A percentile compares a stretch with the other conserved stretches of the same genome.
These are phyloP conservation scores for Liquidambar formosana DNA, from an alignment of 164 flowering plant species.

Conservation along the genomic window DNA sequence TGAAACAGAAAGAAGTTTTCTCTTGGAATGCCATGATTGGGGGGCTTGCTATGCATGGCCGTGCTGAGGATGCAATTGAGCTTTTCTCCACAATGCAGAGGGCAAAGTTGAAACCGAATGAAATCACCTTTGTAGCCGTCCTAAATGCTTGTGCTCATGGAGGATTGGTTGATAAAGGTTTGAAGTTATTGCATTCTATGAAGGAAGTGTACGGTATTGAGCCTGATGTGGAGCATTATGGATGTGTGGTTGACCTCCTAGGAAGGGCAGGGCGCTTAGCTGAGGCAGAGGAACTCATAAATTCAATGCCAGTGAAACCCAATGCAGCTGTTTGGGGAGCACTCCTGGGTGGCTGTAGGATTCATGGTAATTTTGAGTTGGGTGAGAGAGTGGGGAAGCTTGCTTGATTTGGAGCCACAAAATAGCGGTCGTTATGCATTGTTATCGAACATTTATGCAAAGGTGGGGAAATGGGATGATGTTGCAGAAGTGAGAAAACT, in stretches of 20 bases:
- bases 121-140: conserved; percentile 37
- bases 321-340: conserved; percentile 49
- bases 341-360: conserved; percentile 41
- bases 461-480: conserved; percentile 47
- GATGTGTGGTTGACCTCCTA: conserved; percentile 44
- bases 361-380: conserved; percentile 35
- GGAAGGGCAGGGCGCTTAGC: conserved; percentile 43
- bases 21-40: conserved; percentile 51
- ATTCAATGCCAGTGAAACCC: conserved; percentile 37
- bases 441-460: conserved; percentile 40
- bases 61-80: conserved; percentile 32
- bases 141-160: conserved; percentile 48
- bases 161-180: conserved; percentile 41
- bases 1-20: conserved; percentile 32
- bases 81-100: conserved; percentile 32
- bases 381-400: conserved; percentile 39
- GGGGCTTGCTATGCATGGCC: conserved; percentile 48
- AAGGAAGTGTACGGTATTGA: conserved; percentile 21
- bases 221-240: conserved; percentile 43
- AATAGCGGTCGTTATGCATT: conserved; percentile 41
- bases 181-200: conserved; percentile 29
- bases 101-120: conserved; percentile 28
- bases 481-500: conserved; percentile 31
- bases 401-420: conserved; percentile 40
- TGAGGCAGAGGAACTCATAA: conserved; percentile 35